A percentile compares a stretch with the other conserved stretches of the same genome.
These are phyloP conservation scores for Ophiostoma angusticollis DNA, from an alignment of 2,329 filamentous ascomycete genomes.

Conservation along the genomic window DNA sequence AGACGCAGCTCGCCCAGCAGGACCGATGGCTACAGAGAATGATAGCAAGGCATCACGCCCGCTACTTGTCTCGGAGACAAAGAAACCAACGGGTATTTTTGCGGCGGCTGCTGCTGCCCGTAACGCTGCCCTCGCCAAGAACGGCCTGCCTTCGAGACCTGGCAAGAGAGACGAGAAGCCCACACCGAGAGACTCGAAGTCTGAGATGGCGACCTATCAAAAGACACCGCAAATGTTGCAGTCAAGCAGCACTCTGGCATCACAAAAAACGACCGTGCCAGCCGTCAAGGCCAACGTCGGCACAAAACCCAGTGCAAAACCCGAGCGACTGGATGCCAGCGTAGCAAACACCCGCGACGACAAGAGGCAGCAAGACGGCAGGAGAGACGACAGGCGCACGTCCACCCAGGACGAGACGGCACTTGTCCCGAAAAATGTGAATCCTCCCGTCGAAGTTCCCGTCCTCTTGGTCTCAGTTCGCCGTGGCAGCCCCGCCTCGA, in stretches of 20 bases:
- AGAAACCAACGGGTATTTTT: slow-evolving; percentile 4
- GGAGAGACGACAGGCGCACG: not conserved
- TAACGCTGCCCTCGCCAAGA: not conserved
- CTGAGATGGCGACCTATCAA: too few relatives aligned
- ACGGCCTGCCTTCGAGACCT: not conserved
- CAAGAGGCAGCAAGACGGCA: not conserved
- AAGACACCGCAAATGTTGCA: too few relatives aligned
- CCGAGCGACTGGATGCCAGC: not conserved
- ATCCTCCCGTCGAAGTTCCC: not conserved
- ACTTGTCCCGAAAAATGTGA: not conserved
- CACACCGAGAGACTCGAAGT: not conserved
- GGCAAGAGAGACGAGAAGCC: not conserved
- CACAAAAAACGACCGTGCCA: too few relatives aligned
- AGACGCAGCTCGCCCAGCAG: slow-evolving; percentile 15
- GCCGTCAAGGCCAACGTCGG: too few relatives aligned
- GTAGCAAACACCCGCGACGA: too few relatives aligned
- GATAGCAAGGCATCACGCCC: not conserved
- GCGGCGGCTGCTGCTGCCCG: not conserved
- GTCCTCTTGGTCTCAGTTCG: slow-evolving; percentile 10
- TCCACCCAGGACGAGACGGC: not conserved
- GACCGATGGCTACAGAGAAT: not conserved
- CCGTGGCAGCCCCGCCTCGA: not conserved
- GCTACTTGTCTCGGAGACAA: slow-evolving; percentile 2
- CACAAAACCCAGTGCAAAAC: slow-evolving; percentile 1
- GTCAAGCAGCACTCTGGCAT: too few relatives aligned